Percentiles rank a stretch among this genome's conserved stretches.
phyloP scores from a whole-genome alignment of 2,329 filamentous ascomycete genomes.

The Nigrograna mackinnonii region DNA sequence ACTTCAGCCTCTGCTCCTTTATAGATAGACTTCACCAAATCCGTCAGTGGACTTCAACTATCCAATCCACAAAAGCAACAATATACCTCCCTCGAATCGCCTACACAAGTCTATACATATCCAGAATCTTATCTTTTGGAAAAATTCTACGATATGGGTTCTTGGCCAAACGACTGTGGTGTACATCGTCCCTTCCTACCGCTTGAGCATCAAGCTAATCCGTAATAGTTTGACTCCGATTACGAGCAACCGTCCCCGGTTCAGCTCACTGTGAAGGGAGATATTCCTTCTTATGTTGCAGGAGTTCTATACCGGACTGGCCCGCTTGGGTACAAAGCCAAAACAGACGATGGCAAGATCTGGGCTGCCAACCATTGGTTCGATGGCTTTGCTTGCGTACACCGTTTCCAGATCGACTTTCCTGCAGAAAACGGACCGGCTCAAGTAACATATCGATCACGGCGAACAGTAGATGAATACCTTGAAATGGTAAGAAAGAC shows the following conservation, averaged over 20 bases:
- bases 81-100: slow-evolving; percentile 1
- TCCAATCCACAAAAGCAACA: background rate
- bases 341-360: slow-evolving; percentile 61
- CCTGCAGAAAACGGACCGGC: slow-evolving; percentile 35
- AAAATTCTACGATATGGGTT: slow-evolving; percentile 13
- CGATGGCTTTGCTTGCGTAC: slow-evolving; percentile 72
- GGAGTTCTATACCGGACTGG: slow-evolving; percentile 77
- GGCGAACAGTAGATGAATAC: slow-evolving; percentile 67
- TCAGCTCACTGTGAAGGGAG: slow-evolving; percentile 64
- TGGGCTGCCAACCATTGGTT: slow-evolving; percentile 77
- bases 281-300: slow-evolving; percentile 71
- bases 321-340: slow-evolving; percentile 66
- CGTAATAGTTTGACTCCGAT: slow-evolving; percentile 66
- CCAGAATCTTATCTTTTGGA: background rate
- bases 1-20: background rate
- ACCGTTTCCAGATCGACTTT: slow-evolving; percentile 70
- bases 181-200: slow-evolving; percentile 5
- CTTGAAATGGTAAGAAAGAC: slow-evolving; percentile 63
- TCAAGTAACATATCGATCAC: slow-evolving; percentile 71
- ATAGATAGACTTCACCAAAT: background rate
- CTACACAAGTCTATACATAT: background rate
- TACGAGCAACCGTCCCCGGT: slow-evolving; percentile 69
- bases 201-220: slow-evolving; percentile 2
- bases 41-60: background rate
- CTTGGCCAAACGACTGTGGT: slow-evolving; percentile 34